Conservation (phyloP, 768 basidiomycete species). For the Trametes villosa region DNA sequence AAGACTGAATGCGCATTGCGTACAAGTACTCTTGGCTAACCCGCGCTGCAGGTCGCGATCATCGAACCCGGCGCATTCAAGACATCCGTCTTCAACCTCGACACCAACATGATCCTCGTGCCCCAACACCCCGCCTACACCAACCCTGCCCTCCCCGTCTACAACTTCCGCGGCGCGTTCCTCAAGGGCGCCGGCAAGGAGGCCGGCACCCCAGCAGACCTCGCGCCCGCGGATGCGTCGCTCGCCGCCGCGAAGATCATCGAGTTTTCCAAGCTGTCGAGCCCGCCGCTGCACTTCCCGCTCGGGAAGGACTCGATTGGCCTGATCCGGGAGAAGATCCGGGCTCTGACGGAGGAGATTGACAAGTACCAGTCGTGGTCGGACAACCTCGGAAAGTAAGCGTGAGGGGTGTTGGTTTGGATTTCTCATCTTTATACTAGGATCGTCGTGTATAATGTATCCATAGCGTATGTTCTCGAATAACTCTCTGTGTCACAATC, state of each 20-base stretch:
- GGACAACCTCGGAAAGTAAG: background rate
- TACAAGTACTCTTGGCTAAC: no score
- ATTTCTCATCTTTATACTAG: no score
- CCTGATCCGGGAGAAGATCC: background rate
- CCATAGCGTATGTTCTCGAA: no score
- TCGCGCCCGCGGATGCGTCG: constrained; percentile 12
- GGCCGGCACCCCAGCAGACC: background rate
- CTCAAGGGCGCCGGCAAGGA: background rate
- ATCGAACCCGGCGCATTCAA: constrained; percentile 26
- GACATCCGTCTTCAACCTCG: no score
- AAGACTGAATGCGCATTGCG: no score
- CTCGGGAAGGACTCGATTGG: constrained; percentile 25
- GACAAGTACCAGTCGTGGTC: constrained; percentile 24
- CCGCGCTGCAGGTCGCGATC: constrained; percentile 27
- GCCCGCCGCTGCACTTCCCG: constrained; percentile 26
- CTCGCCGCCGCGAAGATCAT: constrained; percentile 28
- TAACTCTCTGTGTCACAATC: no score
- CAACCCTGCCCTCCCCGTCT: constrained; percentile 1
- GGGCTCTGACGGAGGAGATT: constrained; percentile 8
- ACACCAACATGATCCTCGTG: background rate
- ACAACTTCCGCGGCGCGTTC: background rate
- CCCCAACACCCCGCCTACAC: constrained; percentile 24
- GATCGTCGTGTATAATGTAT: no score
- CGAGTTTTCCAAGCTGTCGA: constrained; percentile 20
- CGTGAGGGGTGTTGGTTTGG: no score